Conservation (phyloP, 257 asterid genomes). For the Ajuga chamaepitys region DNA sequence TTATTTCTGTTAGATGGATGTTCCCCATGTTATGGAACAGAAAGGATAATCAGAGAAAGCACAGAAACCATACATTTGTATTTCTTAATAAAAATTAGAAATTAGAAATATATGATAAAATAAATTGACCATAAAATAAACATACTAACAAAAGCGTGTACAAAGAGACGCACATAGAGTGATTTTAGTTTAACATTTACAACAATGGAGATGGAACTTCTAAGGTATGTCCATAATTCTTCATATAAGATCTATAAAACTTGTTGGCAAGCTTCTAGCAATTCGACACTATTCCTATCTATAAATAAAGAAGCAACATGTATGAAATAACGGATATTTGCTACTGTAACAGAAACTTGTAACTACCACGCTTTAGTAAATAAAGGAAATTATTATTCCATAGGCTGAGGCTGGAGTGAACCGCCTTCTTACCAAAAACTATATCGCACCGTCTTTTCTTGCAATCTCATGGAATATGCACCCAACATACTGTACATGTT, state of each 20-base stretch:
- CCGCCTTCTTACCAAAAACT: too few species aligned
- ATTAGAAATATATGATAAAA: background rate
- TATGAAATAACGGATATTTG: background rate
- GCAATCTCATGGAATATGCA: too few species aligned
- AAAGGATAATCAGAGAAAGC: background rate
- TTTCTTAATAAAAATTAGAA: background rate
- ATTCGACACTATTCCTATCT: background rate
- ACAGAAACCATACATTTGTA: background rate
- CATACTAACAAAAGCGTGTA: background rate
- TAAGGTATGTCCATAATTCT: background rate
- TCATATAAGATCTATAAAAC: background rate
- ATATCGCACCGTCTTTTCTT: too few species aligned
- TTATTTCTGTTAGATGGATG: too few species aligned
- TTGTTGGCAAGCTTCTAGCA: background rate
- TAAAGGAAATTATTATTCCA: too few species aligned
- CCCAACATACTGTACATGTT: too few species aligned
- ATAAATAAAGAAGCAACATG: background rate
- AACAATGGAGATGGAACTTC: background rate
- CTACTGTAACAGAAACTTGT: background rate
- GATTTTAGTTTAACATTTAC: background rate
- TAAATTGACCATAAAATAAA: background rate
- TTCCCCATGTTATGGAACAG: background rate
- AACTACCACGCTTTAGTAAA: too few species aligned
- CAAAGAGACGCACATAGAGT: background rate
- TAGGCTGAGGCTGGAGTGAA: too few species aligned